These are phyloP conservation scores for Euphorbia pulcherrima DNA, from an alignment of 345 rosid genomes.

Conservation along the genomic window DNA sequence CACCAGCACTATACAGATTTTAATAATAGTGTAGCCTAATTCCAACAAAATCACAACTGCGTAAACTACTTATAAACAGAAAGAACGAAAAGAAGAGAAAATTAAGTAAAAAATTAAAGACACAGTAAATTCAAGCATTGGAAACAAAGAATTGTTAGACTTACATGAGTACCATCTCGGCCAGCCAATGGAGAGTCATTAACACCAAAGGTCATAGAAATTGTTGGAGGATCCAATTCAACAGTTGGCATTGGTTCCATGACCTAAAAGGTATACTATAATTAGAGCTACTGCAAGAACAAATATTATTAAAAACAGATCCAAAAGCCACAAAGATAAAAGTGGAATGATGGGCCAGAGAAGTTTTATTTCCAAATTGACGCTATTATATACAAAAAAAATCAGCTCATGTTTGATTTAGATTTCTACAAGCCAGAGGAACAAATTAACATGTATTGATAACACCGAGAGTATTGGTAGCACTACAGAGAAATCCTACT, in stretches of 20 bases:
- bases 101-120: too few relatives aligned
- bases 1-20: background rate
- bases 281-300: slow-evolving; percentile 8
- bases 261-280: slow-evolving; percentile 44
- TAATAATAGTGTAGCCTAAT: background rate
- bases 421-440: background rate
- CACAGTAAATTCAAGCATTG: background rate
- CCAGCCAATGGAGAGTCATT: slow-evolving; percentile 98
- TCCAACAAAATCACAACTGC: background rate
- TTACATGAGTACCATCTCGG: slow-evolving; percentile 86
- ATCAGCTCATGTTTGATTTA: background rate
- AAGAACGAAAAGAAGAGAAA: background rate
- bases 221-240: slow-evolving; percentile 96
- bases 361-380: background rate
- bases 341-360: background rate
- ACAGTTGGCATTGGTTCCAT: slow-evolving; percentile 71
- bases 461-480: background rate
- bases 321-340: background rate
- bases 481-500: background rate
- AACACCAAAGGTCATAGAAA: slow-evolving; percentile 97
- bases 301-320: background rate
- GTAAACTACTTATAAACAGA: background rate
- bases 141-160: slow-evolving; percentile 27
- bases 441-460: too few relatives aligned
- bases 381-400: background rate